A percentile compares a stretch with the other conserved stretches of the same genome.
Conservation (phyloP, 2,329 filamentous ascomycete genomes). For the Orbilia ellipsospora region DNA sequence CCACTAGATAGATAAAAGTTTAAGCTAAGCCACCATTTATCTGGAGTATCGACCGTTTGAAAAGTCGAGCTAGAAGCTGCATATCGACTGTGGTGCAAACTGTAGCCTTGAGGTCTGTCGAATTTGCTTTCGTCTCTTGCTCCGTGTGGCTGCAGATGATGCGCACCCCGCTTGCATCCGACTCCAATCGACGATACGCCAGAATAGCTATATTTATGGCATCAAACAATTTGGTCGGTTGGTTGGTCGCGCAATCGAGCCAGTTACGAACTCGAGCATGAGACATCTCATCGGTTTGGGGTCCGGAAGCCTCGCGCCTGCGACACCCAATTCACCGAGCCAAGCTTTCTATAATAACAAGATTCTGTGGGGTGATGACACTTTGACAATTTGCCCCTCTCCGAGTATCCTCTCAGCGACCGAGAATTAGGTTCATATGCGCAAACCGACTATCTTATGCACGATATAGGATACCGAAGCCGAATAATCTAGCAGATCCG, state of each 20-base stretch:
- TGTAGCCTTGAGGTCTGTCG: constrained; percentile 21
- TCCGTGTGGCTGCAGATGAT: constrained; percentile 36
- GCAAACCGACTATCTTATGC: constrained; percentile 27
- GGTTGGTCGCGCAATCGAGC: constrained; percentile 35
- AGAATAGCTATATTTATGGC: constrained; percentile 44
- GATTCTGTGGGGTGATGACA: constrained; percentile 49
- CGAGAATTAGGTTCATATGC: constrained; percentile 15
- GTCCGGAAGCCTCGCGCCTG: constrained; percentile 30
- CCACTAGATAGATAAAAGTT: constrained; percentile 8
- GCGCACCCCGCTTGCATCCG: constrained; percentile 25
- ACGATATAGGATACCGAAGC: constrained; percentile 55
- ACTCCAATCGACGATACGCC: neutral
- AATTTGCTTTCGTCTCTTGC: constrained; percentile 10
- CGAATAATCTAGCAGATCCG: constrained; percentile 45
- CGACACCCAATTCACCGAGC: neutral
- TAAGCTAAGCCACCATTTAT: constrained; percentile 13
- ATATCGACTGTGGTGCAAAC: constrained; percentile 15
- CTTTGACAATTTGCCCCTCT: constrained; percentile 43
- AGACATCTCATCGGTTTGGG: constrained; percentile 51
- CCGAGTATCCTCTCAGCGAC: neutral
- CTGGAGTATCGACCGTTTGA: constrained; percentile 28
- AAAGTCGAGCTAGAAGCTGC: constrained; percentile 2
- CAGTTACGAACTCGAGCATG: constrained; percentile 25
- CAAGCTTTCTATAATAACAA: constrained; percentile 1
- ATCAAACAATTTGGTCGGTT: constrained; percentile 27